Evolutionary conservation across 2,329 filamentous ascomycete species (phyloP), one percentile per base, ranked within the genome.

Genomic region (Aspergillus tubingensis): DNA sequence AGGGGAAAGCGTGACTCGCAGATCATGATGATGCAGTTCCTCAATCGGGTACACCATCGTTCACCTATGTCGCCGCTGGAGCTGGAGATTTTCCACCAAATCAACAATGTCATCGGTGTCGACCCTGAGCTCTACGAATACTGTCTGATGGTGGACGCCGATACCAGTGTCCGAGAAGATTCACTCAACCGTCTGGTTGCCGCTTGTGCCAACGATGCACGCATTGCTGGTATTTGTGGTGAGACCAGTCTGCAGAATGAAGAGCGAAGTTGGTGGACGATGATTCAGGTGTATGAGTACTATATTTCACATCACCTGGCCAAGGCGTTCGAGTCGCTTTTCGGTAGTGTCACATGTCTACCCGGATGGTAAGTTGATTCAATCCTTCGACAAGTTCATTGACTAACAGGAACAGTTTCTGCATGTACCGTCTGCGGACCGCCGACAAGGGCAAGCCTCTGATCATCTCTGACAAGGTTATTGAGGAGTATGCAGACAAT

Each of bases 201-300:
- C 59, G 91, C 91, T 54, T 99, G 93, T 78, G 89, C 91, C 67
- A 93, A 97, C 71, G 92, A 99, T 75, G 89, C 92, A 32, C 96
- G 96, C 81, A 96, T 99, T 80, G 92, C 91, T 23, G 95, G 94
- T 79, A 97, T 98, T 63, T 99, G 95, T 75, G 95, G 95, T 74
- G 95, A 99, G 77, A 99, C 95, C 1, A 95, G 89, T 76, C 83
- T 99, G 71, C 91, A 97, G 75, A 99, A 99, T 71, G 94, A 97
- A 76, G 92, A 97, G 70, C 86, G 89, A 67, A 93, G 89, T 70
- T 98, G 93, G 92, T 96, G 92, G 91, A 99, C 95, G 11, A 99
- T 99, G 95, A 99, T 99, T 72, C 95, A 99, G 77, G 95, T 99
- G 66, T 99, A 99, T 80, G 95, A 99, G 77, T 99, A 99, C 82